A percentile compares a stretch with the other conserved stretches of the same genome.
These are phyloP conservation scores for Blastocystis sp. DNA, from an alignment of 352 stramenopile species.

Conservation along the genomic window DNA sequence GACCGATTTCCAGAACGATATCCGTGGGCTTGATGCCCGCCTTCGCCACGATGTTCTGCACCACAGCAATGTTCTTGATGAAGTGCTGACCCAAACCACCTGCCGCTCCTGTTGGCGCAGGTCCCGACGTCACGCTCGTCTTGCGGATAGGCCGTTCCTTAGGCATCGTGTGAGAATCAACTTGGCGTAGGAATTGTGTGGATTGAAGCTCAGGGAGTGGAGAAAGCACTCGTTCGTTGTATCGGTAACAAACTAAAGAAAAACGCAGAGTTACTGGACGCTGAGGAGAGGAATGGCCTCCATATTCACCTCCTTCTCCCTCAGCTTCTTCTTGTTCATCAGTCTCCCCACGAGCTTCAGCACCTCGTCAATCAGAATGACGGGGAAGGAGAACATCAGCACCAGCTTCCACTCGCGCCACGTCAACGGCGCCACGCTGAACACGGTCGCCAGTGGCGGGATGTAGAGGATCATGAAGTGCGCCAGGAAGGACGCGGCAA, in stretches of 20 bases:
- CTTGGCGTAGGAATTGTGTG: not conserved
- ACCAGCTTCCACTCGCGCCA: constrained; percentile 87
- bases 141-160: constrained; percentile 69
- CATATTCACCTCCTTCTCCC: not conserved
- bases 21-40: constrained; percentile 89
- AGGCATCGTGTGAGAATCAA: constrained; percentile 61
- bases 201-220: not conserved
- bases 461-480: constrained; percentile 91
- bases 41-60: constrained; percentile 89
- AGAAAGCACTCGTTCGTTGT: not conserved
- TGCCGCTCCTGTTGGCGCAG: constrained; percentile 69
- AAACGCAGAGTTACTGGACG: not conserved
- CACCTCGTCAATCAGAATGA: constrained; percentile 89
- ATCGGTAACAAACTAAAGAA: not conserved
- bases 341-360: constrained; percentile 85
- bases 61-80: constrained; percentile 82
- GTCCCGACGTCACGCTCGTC: constrained; percentile 56
- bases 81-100: constrained; percentile 94
- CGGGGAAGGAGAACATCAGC: constrained; percentile 84
- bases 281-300: constrained; percentile 5
- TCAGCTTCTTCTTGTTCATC: constrained; percentile 72
- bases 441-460: constrained; percentile 85
- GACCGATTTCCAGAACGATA: constrained; percentile 91
- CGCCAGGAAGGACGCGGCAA: constrained; percentile 86
- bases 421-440: constrained; percentile 85